Evolutionary conservation across 805 yeast genomes (phyloP).

Genomic region (Lachancea kluyveri): DNA sequence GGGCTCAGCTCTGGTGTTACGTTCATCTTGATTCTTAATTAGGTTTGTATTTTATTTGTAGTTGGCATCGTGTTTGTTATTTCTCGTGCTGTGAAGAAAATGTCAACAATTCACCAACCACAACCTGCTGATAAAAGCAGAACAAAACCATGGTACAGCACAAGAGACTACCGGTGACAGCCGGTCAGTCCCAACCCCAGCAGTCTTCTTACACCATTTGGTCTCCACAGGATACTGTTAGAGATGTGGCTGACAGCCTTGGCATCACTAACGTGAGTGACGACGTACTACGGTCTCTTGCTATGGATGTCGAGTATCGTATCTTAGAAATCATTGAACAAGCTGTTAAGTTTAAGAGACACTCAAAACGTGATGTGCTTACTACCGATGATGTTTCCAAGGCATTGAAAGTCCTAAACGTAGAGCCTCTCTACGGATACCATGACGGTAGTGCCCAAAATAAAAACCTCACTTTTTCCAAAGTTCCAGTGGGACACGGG

Average conservation of each 20-base stretch:
- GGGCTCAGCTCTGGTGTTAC: conserved; percentile 16
- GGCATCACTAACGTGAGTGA: conserved; percentile 77
- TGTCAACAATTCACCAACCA: too few species aligned
- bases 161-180: too few species aligned
- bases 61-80: too few species aligned
- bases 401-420: conserved; percentile 78
- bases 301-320: conserved; percentile 99
- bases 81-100: too few species aligned
- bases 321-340: conserved; percentile 93
- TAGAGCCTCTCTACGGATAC: conserved; percentile 92
- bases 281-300: conserved; percentile 88
- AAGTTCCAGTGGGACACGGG: conserved; percentile 85
- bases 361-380: conserved; percentile 75
- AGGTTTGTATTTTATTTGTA: not conserved
- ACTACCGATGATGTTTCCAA: conserved; percentile 76
- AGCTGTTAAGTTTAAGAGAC: conserved; percentile 93
- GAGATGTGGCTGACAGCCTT: conserved; percentile 88
- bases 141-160: not conserved
- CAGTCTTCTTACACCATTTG: conserved; percentile 76
- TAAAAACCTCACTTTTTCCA: conserved; percentile 70
- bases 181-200: too few species aligned
- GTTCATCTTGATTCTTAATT: not conserved
- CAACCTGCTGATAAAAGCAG: not conserved
- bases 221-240: conserved; percentile 97
- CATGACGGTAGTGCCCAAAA: conserved; percentile 40